A percentile compares a stretch with the other conserved stretches of the same genome.
phyloP scores from a whole-genome alignment of 495 filamentous ascomycete genomes.

The Penicillium silybi region DNA sequence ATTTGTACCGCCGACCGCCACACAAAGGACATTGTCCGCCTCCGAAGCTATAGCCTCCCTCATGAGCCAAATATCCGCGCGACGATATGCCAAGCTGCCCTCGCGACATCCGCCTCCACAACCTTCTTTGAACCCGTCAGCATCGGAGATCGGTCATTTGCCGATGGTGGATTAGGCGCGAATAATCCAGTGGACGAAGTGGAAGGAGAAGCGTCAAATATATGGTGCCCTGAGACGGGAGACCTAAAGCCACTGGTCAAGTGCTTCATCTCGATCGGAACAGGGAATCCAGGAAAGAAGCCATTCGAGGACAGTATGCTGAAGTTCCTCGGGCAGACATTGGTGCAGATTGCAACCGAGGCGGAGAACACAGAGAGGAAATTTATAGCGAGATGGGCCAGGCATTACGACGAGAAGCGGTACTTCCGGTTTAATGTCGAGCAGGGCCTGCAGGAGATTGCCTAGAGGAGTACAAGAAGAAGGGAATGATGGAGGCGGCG shows the following conservation, averaged over 20 bases:
- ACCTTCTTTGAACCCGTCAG: constrained; percentile 46
- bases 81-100: constrained; percentile 45
- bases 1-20: constrained; percentile 45
- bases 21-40: constrained; percentile 35
- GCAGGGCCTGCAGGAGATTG: constrained; percentile 37
- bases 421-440: constrained; percentile 49
- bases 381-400: constrained; percentile 25
- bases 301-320: constrained; percentile 26
- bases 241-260: constrained; percentile 32
- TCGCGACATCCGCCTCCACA: constrained; percentile 41
- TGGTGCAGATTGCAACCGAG: constrained; percentile 16
- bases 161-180: constrained; percentile 10
- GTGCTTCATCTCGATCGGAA: constrained; percentile 42
- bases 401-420: constrained; percentile 7
- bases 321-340: not conserved
- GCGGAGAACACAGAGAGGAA: constrained; percentile 29
- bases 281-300: constrained; percentile 30
- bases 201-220: constrained; percentile 30
- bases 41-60: constrained; percentile 43
- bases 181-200: constrained; percentile 16
- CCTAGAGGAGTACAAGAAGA: constrained; percentile 35
- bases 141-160: constrained; percentile 26
- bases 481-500: constrained; percentile 24
- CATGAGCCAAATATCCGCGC: constrained; percentile 33
- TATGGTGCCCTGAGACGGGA: constrained; percentile 33